Evolutionary conservation across 768 basidiomycete genomes (phyloP).

Genomic region (Leucosporidium scottii): DNA sequence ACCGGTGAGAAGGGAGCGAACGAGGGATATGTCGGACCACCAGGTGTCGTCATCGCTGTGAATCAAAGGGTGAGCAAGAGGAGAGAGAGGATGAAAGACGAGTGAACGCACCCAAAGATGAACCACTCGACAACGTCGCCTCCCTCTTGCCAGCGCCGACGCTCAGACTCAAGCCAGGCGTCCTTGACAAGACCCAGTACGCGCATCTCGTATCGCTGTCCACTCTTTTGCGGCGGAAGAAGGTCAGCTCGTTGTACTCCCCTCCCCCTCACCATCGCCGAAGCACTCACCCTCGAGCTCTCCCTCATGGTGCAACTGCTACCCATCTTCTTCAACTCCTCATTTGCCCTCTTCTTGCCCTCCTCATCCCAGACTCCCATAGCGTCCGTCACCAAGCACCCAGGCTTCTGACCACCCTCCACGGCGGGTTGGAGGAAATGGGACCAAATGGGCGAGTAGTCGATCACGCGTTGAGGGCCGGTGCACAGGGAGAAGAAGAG

Average conservation of each 20-base stretch:
- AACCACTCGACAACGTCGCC: constrained; percentile 20
- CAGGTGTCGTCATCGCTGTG: constrained; percentile 29
- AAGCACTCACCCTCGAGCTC: neutral
- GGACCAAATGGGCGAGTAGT: constrained; percentile 5
- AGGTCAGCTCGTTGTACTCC: too few species aligned
- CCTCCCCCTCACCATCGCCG: too few species aligned
- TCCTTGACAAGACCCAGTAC: neutral
- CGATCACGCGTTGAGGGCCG: constrained; percentile 13
- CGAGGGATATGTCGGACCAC: constrained; percentile 9
- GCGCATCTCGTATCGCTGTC: constrained; percentile 26
- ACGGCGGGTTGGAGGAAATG: constrained; percentile 15
- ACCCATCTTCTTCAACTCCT: neutral
- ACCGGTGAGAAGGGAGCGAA: neutral
- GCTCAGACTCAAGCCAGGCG: neutral
- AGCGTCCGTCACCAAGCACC: constrained; percentile 27
- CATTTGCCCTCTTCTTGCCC: constrained; percentile 15
- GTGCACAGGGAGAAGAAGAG: constrained; percentile 28
- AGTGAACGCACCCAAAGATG: constrained; percentile 12
- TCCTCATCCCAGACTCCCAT: constrained; percentile 1
- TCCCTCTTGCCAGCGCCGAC: constrained; percentile 18
- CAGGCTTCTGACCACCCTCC: neutral
- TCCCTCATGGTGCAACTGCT: constrained; percentile 15
- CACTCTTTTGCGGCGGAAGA: too few species aligned
- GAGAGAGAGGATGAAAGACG: neutral
- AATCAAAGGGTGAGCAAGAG: neutral